phyloP scores from a whole-genome alignment of 139 green algal genomes.

The Tetratostichococcus sp. region DNA sequence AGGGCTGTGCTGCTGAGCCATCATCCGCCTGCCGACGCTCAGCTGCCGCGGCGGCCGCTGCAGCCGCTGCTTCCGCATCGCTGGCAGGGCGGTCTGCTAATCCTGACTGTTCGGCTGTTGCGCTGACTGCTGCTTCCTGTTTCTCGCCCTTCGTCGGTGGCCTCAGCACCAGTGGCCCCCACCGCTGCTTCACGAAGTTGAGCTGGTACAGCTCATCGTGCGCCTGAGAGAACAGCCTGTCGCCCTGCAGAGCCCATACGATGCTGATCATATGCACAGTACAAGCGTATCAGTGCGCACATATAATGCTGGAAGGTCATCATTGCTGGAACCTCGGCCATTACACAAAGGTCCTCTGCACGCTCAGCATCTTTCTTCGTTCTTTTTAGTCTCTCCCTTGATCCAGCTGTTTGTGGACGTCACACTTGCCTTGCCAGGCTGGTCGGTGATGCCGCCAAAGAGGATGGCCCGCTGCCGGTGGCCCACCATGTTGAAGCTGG shows the following conservation, averaged over 20 bases:
- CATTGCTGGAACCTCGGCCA: too few species aligned
- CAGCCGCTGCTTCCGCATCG: not conserved
- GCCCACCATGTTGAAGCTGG: slow-evolving; percentile 73
- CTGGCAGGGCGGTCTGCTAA: too few species aligned
- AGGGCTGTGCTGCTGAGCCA: not conserved
- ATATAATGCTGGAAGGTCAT: too few species aligned
- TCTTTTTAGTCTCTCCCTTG: too few species aligned
- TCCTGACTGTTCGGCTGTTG: too few species aligned
- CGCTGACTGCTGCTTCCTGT: slow-evolving; percentile 5
- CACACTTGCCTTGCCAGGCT: slow-evolving; percentile 59
- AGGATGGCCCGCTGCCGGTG: slow-evolving; percentile 76
- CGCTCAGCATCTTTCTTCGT: too few species aligned
- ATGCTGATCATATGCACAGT: too few species aligned
- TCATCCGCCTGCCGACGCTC: not conserved
- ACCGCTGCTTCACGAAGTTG: slow-evolving; percentile 62
- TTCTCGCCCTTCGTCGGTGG: slow-evolving; percentile 25
- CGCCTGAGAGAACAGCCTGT: slow-evolving; percentile 70
- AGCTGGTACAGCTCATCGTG: slow-evolving; percentile 89
- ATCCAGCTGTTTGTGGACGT: too few species aligned
- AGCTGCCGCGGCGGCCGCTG: slow-evolving; percentile 2
- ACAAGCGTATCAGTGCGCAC: too few species aligned
- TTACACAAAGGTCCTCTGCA: too few species aligned
- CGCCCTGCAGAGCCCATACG: slow-evolving; percentile 41
- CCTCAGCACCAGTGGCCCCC: slow-evolving; percentile 62
- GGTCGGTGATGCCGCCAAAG: slow-evolving; percentile 92